Base-by-base conservation (phyloP, 2,329 filamentous ascomycete genomes). In the Penicillium concentricum region DNA sequence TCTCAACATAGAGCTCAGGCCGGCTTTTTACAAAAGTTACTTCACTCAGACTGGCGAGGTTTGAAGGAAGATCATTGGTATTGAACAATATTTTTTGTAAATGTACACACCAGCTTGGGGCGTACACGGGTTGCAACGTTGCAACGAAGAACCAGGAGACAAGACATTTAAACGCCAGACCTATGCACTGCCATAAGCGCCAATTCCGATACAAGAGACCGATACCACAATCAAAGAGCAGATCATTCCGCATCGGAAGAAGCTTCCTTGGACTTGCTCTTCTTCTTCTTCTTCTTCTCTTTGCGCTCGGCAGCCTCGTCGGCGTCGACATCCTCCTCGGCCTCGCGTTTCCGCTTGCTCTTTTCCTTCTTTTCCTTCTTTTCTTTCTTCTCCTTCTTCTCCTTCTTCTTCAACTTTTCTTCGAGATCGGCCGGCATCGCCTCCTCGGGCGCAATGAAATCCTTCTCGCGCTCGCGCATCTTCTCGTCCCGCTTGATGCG, bases 381-480 rank as follows among this genome's bases (percentile, higher is more conserved):
- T 67, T 72, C 73, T 69, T 72, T 78, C 70, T 78, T 77, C 16
- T 75, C 75, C 46, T 72, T 76, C 71, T 74, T 77, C 66, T 72
- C 73, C 70, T 72, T 78, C 70, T 79, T 77, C 66, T 79, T 78
- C 61, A 77, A 76, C 69, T 82, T 85, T 66, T 85, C 84, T 69
- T 82, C 81, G 64, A 82, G 80, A 63, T 78, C 76, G 54, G 72
- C 74, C 50, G 80, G 82, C 22, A 78, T 81, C 26, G 84, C 81
- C 76, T 97, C 94, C 69, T 90, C 87, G 5, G 94, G 94, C 8
- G 93, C 88, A 56, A 95, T 84, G 74, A 92, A 97, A 54, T 94
- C 91, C 72, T 88, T 87, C 74, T 91, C 88, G 58, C 92, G 83
- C 79, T 94, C 90, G 74, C 88, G 88, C 78, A 88, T 84, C 83